Conservation (phyloP, 2,329 filamentous ascomycete genomes). For the Verticillium zaregamsianum region DNA sequence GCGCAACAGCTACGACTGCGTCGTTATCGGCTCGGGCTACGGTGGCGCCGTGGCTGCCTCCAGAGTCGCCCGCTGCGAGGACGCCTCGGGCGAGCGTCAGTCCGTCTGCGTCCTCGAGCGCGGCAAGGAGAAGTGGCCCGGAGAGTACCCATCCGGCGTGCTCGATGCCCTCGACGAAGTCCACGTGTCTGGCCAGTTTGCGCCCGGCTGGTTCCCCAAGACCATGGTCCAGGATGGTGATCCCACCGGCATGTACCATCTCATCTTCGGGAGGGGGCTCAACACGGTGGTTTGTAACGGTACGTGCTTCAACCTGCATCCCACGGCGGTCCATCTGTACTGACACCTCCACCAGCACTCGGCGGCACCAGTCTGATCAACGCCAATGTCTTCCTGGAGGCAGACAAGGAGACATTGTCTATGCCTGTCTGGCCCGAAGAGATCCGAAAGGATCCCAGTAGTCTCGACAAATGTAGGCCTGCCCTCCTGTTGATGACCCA, state of each 20-base stretch:
- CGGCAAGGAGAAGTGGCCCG: conserved; percentile 62
- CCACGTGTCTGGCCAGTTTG: conserved; percentile 51
- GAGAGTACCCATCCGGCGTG: conserved; percentile 53
- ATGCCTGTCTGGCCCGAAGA: conserved; percentile 56
- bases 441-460: conserved; percentile 38
- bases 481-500: neutral
- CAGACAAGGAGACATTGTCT: conserved; percentile 48
- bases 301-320: conserved; percentile 18
- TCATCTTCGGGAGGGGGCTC: conserved; percentile 59
- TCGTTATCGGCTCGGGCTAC: conserved; percentile 67
- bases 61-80: conserved; percentile 54
- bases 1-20: conserved; percentile 55
- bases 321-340: neutral
- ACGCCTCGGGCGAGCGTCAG: conserved; percentile 31
- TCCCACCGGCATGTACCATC: conserved; percentile 58
- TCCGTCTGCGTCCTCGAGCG: conserved; percentile 62
- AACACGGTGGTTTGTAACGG: conserved; percentile 59
- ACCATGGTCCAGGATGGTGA: conserved; percentile 43
- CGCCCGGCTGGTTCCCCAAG: conserved; percentile 35
- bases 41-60: conserved; percentile 63
- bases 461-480: conserved; percentile 45
- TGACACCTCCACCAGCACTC: conserved; percentile 38
- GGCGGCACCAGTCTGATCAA: conserved; percentile 65
- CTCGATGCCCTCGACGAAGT: conserved; percentile 45
- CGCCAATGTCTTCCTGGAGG: conserved; percentile 61